These are phyloP conservation scores for Auriscalpium orientale DNA, from an alignment of 768 basidiomycete genomes.

Conservation along the genomic window DNA sequence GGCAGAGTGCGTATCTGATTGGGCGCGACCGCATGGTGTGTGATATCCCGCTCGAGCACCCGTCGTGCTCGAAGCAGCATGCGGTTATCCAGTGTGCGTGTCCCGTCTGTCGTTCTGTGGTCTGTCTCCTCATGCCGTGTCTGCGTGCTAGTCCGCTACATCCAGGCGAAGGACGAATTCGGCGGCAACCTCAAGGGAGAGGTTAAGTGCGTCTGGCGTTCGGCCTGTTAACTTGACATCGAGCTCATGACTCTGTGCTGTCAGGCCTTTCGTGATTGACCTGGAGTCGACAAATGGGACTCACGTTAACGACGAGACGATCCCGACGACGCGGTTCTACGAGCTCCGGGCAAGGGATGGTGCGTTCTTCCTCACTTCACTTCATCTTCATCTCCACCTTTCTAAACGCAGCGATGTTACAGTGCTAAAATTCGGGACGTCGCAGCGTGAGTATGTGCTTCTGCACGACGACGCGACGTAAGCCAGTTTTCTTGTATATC, in stretches of 20 bases:
- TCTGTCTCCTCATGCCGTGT: neutral
- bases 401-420: neutral
- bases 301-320: constrained; percentile 76
- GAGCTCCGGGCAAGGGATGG: constrained; percentile 69
- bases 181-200: constrained; percentile 69
- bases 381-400: neutral
- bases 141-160: constrained; percentile 57
- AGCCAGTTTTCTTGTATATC: no score
- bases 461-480: neutral
- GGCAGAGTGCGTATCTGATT: constrained; percentile 90
- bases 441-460: constrained; percentile 1
- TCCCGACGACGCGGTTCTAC: constrained; percentile 67
- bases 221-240: neutral
- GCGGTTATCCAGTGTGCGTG: constrained; percentile 86
- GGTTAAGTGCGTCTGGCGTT: constrained; percentile 60
- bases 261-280: constrained; percentile 93
- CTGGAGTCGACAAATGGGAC: constrained; percentile 98
- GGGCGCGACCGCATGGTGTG: constrained; percentile 84
- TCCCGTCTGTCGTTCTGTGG: neutral
- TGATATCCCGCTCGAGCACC: constrained; percentile 88
- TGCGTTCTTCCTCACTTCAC: constrained; percentile 24
- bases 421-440: constrained; percentile 1
- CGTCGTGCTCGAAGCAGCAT: constrained; percentile 97
- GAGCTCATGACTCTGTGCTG: neutral
- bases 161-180: constrained; percentile 82